Evolutionary conservation across 768 basidiomycete species (phyloP), one percentile per base, ranked within the genome.

Genomic region (Suillus tomentosus): DNA sequence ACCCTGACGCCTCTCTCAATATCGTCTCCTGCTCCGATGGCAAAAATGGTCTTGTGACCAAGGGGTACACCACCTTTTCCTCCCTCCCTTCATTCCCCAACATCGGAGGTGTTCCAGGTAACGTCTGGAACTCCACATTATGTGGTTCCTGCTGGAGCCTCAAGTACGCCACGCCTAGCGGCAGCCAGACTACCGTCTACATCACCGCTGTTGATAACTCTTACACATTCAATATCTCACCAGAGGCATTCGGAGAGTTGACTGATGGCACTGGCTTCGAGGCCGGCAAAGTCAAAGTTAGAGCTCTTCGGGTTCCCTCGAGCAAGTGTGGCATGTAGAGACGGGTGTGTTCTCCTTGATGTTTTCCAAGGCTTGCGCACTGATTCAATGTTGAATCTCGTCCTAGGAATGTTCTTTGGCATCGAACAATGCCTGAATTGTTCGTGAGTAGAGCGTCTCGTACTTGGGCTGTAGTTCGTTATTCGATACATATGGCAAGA

Each of bases 21-120:
- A 48, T n/a, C 40, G 63, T 69, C 42, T 62, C 71, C 2, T 72
- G 71, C 53, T 70, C 71, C 43, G 19, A 70, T 42, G 71, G 72
- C 13, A 15, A 14, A 11, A 68, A 72, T 36, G 71, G 71, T 27
- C 62, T 72, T 15, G 22, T 64, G 34, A 57, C 64, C 43, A 54
- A 64, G 63, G 71, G 70, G 8, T 72, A 58, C 63, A 36, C 62
- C 34, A 66, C 55, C 17, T 60, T 72, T 24, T 56, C 48, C 19
- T 66, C 67, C 24, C 50, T 65, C 17, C 65, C 65, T 14, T 65
- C 37, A 11, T 65, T 60, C 45, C 65, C 65, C 43, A 37, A 65
- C 37, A 43, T 65, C 40, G 48, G 50, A 39, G 64, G 64, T 39
- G n/a, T 63, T 36, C 64, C 64, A 64, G 62, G 51, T 15, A 3